A percentile compares a stretch with the other conserved stretches of the same genome.
These are phyloP conservation scores for Solanum bulbocastanum DNA, from an alignment of 257 asterid genomes.

Conservation along the genomic window DNA sequence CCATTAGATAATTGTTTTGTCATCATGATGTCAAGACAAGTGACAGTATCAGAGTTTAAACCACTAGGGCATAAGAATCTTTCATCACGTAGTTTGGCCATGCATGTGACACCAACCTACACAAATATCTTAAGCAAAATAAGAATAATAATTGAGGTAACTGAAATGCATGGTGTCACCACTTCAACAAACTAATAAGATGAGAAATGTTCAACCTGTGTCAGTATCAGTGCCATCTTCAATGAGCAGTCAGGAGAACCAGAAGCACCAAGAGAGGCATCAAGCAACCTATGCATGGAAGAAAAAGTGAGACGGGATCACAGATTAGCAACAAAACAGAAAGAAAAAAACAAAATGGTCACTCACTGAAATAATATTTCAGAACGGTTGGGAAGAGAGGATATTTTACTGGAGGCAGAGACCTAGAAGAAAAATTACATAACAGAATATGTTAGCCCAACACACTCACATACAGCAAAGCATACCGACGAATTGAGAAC, in stretches of 20 bases:
- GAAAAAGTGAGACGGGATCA: conserved; percentile 1
- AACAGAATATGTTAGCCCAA: conserved; percentile 1
- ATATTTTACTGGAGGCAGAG: conserved; percentile 70
- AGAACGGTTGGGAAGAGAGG: conserved; percentile 59
- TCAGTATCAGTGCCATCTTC: conserved; percentile 79
- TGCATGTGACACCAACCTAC: conserved; percentile 94
- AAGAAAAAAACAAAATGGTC: not conserved
- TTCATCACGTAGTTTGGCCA: conserved; percentile 92
- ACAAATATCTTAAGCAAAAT: conserved; percentile 6
- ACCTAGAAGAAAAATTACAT: conserved; percentile 32
- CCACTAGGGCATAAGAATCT: conserved; percentile 68
- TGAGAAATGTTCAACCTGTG: conserved; percentile 49
- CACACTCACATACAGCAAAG: not conserved
- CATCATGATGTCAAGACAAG: conserved; percentile 68
- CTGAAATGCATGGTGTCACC: not conserved
- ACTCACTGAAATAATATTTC: conserved; percentile 82
- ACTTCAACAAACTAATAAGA: not conserved
- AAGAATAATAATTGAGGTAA: not conserved
- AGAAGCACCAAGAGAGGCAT: conserved; percentile 69
- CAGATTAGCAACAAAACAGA: not conserved
- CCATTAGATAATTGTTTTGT: conserved; percentile 72
- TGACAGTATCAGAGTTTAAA: conserved; percentile 56
- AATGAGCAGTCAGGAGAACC: conserved; percentile 83
- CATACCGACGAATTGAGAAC: not conserved
- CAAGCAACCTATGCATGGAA: conserved; percentile 53